These are phyloP conservation scores for Scenedesmus sp. DNA, from an alignment of 163 green algal species.

Conservation along the genomic window DNA sequence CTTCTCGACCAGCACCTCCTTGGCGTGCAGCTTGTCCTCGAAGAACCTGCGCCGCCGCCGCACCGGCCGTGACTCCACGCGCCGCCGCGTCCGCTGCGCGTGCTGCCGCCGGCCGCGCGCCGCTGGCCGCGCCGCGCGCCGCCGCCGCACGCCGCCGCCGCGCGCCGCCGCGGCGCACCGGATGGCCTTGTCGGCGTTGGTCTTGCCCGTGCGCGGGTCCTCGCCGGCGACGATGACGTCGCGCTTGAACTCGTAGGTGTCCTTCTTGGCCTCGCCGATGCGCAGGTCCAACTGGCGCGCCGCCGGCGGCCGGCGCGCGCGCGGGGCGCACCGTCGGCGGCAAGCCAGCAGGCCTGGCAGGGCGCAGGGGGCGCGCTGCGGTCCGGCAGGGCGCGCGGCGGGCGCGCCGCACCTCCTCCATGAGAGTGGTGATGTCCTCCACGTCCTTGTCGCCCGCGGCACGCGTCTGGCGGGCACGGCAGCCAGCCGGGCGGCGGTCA, in stretches of 20 bases:
- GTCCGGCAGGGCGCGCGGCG: too few relatives aligned
- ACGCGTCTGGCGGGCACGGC: conserved; percentile 52
- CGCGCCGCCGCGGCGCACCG: conserved; percentile 48
- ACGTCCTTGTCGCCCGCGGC: conserved; percentile 70
- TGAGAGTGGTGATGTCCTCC: conserved; percentile 72
- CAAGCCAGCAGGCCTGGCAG: too few relatives aligned
- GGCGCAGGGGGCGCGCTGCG: too few relatives aligned
- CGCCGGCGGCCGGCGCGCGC: too few relatives aligned
- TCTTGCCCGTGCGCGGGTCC: conserved; percentile 77
- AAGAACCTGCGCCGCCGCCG: conserved; percentile 74
- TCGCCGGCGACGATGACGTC: conserved; percentile 86
- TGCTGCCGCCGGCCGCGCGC: too few relatives aligned
- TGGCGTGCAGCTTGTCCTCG: conserved; percentile 75
- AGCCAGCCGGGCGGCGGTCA: not conserved
- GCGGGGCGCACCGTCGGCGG: too few relatives aligned
- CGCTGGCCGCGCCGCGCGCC: not conserved
- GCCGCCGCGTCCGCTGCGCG: too few relatives aligned
- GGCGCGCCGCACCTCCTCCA: conserved; percentile 84
- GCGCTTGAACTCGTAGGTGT: conserved; percentile 89
- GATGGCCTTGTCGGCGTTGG: conserved; percentile 80
- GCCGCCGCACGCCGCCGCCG: not conserved
- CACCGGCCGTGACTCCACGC: too few relatives aligned
- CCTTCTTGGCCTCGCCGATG: conserved; percentile 82
- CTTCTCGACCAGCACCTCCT: conserved; percentile 81
- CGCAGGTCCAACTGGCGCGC: too few relatives aligned